Conservation (phyloP, 2,329 filamentous ascomycete genomes). For the Cytospora piceae region DNA sequence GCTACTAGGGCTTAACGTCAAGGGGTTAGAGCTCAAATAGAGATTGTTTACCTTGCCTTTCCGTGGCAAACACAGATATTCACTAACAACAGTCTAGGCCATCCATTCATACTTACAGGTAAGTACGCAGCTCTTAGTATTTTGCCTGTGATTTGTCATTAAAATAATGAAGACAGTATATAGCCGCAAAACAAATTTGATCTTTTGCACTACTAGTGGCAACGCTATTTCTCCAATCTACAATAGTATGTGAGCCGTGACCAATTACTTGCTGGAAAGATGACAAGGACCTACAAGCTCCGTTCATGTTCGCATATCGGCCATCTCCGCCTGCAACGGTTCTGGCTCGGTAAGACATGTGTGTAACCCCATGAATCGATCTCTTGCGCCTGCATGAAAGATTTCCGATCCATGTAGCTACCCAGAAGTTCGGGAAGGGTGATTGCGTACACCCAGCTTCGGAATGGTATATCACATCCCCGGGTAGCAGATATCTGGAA, state of each 20-base stretch:
- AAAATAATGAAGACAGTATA: background rate
- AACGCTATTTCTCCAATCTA: background rate
- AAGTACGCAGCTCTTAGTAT: too few species aligned
- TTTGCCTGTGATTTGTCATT: too few species aligned
- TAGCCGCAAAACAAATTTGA: background rate
- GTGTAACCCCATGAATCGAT: constrained; percentile 6
- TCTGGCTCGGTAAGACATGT: background rate
- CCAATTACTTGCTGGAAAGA: background rate
- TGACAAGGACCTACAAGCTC: background rate
- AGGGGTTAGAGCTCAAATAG: too few species aligned
- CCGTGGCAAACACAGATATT: too few species aligned
- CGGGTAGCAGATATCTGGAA: background rate
- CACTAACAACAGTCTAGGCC: too few species aligned
- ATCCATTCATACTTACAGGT: too few species aligned
- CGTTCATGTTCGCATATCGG: constrained; percentile 6
- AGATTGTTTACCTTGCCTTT: too few species aligned
- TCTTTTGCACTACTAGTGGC: background rate
- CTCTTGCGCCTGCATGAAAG: constrained; percentile 6
- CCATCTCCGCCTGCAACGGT: constrained; percentile 23
- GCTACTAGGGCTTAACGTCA: too few species aligned
- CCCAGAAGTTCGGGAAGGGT: constrained; percentile 6
- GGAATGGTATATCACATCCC: background rate
- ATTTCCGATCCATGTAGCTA: constrained; percentile 17
- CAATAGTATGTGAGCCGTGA: background rate
- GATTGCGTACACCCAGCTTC: background rate